Percentiles rank a stretch among this genome's conserved stretches.
These are phyloP conservation scores for Russula sp. DNA, from an alignment of 768 basidiomycete species.

Conservation along the genomic window DNA sequence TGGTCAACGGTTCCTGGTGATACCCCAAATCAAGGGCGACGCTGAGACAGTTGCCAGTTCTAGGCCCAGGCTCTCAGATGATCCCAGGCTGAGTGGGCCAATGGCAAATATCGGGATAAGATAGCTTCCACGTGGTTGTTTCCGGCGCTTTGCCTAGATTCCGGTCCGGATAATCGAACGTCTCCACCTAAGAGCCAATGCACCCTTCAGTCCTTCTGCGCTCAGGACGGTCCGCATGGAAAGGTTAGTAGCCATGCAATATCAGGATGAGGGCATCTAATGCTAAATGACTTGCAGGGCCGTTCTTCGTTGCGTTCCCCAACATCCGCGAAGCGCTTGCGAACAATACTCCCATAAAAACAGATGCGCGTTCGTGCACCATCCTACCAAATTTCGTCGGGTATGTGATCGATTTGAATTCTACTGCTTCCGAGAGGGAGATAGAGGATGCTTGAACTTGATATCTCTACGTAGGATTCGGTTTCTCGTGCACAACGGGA, in stretches of 20 bases:
- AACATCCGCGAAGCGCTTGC: slow-evolving; percentile 75
- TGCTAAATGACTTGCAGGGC: slow-evolving; percentile 46
- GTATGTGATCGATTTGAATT: slow-evolving; percentile 39
- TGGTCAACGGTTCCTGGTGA: too few species aligned
- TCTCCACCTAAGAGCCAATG: slow-evolving; percentile 37
- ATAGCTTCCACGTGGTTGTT: too few species aligned
- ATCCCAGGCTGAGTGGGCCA: too few species aligned
- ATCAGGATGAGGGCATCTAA: background rate
- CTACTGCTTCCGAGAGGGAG: background rate
- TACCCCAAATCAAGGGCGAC: too few species aligned
- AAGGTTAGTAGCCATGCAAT: slow-evolving; percentile 43
- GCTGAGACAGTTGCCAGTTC: too few species aligned
- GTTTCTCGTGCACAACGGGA: slow-evolving; percentile 94
- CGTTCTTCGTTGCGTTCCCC: slow-evolving; percentile 91
- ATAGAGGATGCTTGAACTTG: background rate
- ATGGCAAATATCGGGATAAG: too few species aligned
- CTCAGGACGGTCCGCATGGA: slow-evolving; percentile 79
- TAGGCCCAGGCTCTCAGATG: too few species aligned
- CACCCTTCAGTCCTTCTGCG: slow-evolving; percentile 53
- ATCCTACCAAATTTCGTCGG: slow-evolving; percentile 96
- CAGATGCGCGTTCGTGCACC: slow-evolving; percentile 83
- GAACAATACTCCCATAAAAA: slow-evolving; percentile 82
- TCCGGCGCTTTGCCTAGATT: too few species aligned
- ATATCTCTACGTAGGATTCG: slow-evolving; percentile 48
- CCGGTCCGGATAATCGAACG: too few species aligned